A percentile compares a stretch with the other conserved stretches of the same genome.
Evolutionary conservation across 2,329 filamentous ascomycete species (phyloP).

Genomic region (Ophiocordyceps camponoti-leonardi): DNA sequence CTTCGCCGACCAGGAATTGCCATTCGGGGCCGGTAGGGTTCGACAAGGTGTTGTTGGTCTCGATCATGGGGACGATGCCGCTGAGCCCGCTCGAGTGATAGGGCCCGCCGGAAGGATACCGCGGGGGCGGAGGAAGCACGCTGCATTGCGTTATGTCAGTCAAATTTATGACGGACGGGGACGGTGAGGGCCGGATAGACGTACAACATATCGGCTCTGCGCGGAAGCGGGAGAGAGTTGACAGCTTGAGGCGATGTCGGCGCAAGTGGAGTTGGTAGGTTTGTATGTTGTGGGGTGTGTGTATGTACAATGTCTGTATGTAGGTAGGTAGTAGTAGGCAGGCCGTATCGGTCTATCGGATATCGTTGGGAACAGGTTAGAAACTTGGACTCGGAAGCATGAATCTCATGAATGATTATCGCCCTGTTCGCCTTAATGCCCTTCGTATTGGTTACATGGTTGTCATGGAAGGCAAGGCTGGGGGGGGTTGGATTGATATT

Average conservation of each 20-base stretch:
- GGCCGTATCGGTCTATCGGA: too few species aligned
- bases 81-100: constrained; percentile 55
- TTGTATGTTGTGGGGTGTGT: background rate
- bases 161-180: constrained; percentile 2
- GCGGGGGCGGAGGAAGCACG: constrained; percentile 71
- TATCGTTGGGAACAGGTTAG: background rate
- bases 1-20: constrained; percentile 87
- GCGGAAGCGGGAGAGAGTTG: background rate
- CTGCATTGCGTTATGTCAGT: constrained; percentile 20
- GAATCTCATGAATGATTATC: too few species aligned
- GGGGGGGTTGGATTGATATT: too few species aligned
- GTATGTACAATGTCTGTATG: too few species aligned
- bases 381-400: background rate
- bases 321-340: too few species aligned
- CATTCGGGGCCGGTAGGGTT: constrained; percentile 70
- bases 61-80: constrained; percentile 58
- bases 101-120: constrained; percentile 60
- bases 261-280: background rate
- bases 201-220: constrained; percentile 9
- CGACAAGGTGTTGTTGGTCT: constrained; percentile 81
- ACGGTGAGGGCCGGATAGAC: constrained; percentile 2
- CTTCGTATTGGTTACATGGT: too few species aligned
- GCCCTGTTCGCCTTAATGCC: too few species aligned
- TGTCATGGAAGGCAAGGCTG: too few species aligned
- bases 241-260: background rate